phyloP scores from a whole-genome alignment of 169 alveolate species.

The Plasmodium ovale region DNA sequence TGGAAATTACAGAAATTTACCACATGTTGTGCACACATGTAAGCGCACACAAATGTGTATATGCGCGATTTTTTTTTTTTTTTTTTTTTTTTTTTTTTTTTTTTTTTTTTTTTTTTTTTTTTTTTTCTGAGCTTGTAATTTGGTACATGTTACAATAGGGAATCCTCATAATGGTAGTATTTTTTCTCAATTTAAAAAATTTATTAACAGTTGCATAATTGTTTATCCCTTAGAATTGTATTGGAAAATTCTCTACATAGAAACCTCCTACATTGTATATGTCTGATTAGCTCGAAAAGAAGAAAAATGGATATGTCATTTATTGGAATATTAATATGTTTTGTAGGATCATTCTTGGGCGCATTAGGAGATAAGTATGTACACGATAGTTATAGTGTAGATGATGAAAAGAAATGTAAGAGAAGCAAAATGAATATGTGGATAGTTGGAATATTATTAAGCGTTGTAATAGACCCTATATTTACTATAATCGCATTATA shows the following conservation, averaged over 20 bases:
- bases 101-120: not conserved
- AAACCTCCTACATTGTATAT: not conserved
- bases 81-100: too few species aligned
- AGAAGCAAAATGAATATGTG: constrained; percentile 20
- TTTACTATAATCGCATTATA: constrained; percentile 37
- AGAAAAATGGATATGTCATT: constrained; percentile 29
- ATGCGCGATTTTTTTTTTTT: too few species aligned
- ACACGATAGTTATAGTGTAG: constrained; percentile 60
- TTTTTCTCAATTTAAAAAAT: not conserved
- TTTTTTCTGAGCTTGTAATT: not conserved
- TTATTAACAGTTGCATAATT: not conserved
- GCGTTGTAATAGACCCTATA: constrained; percentile 43
- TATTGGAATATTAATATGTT: constrained; percentile 28
- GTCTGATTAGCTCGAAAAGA: not conserved
- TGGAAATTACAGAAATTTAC: too few species aligned
- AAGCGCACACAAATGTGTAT: too few species aligned
- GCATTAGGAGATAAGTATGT: constrained; percentile 61
- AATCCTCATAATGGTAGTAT: not conserved
- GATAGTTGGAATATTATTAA: constrained; percentile 37
- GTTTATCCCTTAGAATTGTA: too few species aligned
- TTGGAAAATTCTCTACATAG: not conserved
- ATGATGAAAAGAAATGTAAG: not conserved
- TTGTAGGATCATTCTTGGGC: constrained; percentile 63
- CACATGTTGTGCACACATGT: too few species aligned
- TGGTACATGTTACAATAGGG: not conserved